phyloP scores from a whole-genome alignment of 179 eudicot species.

The Patellifolia procumbens region DNA sequence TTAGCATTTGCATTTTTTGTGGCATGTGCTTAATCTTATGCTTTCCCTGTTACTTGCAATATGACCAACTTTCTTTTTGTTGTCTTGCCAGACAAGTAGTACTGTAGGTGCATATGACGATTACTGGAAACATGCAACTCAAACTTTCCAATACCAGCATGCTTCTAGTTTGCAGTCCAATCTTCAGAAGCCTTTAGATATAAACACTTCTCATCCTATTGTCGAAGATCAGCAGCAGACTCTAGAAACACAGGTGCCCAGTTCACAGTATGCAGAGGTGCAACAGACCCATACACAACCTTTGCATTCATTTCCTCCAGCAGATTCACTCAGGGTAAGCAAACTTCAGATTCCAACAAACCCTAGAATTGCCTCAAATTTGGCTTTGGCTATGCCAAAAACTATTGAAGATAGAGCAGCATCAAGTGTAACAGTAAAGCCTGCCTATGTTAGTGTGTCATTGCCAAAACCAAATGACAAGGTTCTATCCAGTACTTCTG shows the following conservation, averaged over 20 bases:
- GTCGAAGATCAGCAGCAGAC: conserved; percentile 59
- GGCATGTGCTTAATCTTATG: neutral
- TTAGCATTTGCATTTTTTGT: neutral
- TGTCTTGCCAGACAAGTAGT: conserved; percentile 53
- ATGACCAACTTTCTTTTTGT: conserved; percentile 18
- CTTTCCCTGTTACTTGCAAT: conserved; percentile 2
- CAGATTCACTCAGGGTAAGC: conserved; percentile 66
- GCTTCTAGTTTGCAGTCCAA: conserved; percentile 40
- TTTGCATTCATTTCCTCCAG: conserved; percentile 48
- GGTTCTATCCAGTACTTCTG: conserved; percentile 51
- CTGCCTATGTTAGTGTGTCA: conserved; percentile 85
- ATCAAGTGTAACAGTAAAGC: conserved; percentile 53
- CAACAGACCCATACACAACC: conserved; percentile 54
- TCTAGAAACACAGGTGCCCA: conserved; percentile 44
- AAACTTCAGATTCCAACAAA: conserved; percentile 85
- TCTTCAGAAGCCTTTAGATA: conserved; percentile 53
- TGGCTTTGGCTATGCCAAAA: conserved; percentile 52
- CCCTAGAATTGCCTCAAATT: conserved; percentile 86
- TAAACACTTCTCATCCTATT: conserved; percentile 46
- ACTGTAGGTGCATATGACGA: conserved; percentile 53
- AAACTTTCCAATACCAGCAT: conserved; percentile 50
- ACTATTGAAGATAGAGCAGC: conserved; percentile 51
- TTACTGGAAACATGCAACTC: conserved; percentile 74
- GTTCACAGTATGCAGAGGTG: conserved; percentile 45
- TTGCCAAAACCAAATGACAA: conserved; percentile 56